Conservation (phyloP, 202 grass and related monocot genomes). For the Setaria viridis region DNA sequence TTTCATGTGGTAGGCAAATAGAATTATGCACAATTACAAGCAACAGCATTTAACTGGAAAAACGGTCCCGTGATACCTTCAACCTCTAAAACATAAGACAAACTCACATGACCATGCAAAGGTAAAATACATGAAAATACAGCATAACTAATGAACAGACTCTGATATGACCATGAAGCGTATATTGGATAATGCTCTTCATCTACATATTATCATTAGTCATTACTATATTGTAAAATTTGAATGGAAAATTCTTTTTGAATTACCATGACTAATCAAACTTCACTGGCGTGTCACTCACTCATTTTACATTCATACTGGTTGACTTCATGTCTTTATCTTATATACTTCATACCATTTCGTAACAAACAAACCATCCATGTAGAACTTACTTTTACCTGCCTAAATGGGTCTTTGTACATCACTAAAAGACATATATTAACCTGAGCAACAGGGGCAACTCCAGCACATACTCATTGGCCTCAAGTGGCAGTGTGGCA, state of each 20-base stretch:
- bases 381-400: background rate
- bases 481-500: background rate
- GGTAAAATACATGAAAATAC: slow-evolving; percentile 27
- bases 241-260: background rate
- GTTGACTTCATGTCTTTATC: background rate
- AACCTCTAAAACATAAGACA: slow-evolving; percentile 33
- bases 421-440: background rate
- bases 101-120: background rate
- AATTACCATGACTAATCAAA: slow-evolving; percentile 22
- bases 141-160: background rate
- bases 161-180: slow-evolving; percentile 2
- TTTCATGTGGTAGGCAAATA: slow-evolving; percentile 37
- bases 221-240: background rate
- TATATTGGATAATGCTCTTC: background rate
- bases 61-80: background rate
- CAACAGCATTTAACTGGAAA: background rate
- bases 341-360: slow-evolving; percentile 1
- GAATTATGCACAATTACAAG: background rate
- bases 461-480: background rate
- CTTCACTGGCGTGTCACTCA: background rate
- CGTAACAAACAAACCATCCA: background rate
- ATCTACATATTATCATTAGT: background rate
- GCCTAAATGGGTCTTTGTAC: background rate
- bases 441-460: background rate
- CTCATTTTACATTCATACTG: background rate